Base-by-base conservation (phyloP, 2,329 filamentous ascomycete genomes). In the Domatiomyces globalis region DNA sequence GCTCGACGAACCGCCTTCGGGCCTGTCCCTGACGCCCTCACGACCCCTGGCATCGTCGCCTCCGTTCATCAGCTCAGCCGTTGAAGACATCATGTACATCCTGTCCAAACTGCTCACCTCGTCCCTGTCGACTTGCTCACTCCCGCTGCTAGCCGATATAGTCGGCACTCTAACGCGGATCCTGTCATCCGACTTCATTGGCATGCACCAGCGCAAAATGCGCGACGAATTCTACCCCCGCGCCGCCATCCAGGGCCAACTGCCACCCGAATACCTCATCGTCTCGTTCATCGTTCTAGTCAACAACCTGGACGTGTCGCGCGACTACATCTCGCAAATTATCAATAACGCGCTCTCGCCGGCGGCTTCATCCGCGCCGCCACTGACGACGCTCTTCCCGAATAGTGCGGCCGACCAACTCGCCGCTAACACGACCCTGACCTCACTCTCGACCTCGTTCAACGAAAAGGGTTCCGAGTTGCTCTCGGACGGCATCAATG, bases 21-120 rank as follows among this genome's bases (percentile, higher is more conserved):
- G 87, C 18, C 72, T 98, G 18, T 85, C 85, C 0, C 73, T 98
- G 33, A 87, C 83, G 63, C 74, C 83, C 43, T 82, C 77, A 62
- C 85, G 77, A 62, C 74, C 83, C 2, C 73, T 95, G 44, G 80
- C 84, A 49, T 78, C 82, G 52, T 87, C 88, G 60, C 79, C 87
- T 2, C 92, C 92, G 0, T 94, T 87, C 63, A 95, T 98, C 61
- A 90, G 92, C 44, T 88, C 89, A 1, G 89, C 90, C 0, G 89
- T 98, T 7, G 92, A 98, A 71, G 92, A 95, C 69, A 88, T 96
- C 63, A 96, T 98, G 90, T 98, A 96, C 69, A 95, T 98, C 61
- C 86, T 95, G 64, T 94, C 94, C 64, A 84, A 90, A 48, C 85
- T 96, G 33, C 75, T 96, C 6, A 84, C 94, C 57, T 83, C 90